Evolutionary conservation across 2,329 filamentous ascomycete genomes (phyloP).

Genomic region (Xylariomycetidae sp.): DNA sequence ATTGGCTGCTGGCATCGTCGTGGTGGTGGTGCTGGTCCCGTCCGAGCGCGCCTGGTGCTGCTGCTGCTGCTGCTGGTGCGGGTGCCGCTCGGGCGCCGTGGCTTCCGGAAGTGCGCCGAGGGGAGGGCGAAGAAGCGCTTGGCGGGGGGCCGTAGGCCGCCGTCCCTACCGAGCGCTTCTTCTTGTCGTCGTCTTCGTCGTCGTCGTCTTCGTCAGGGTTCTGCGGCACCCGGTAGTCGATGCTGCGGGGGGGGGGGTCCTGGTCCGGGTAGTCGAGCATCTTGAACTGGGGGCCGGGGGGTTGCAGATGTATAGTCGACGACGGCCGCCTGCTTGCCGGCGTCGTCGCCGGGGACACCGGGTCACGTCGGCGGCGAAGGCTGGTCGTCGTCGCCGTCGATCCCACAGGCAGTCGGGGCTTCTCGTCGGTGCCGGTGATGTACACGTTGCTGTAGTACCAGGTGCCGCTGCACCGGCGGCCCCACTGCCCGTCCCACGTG

Average conservation of each 20-base stretch:
- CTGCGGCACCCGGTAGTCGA: slow-evolving; percentile 13
- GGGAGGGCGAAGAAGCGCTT: too few relatives aligned
- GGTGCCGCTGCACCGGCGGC: slow-evolving; percentile 13
- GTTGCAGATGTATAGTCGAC: too few relatives aligned
- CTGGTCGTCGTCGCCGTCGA: slow-evolving; percentile 18
- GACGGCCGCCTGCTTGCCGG: slow-evolving; percentile 1
- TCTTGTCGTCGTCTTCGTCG: too few relatives aligned
- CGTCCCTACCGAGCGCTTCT: too few relatives aligned
- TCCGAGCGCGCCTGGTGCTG: too few relatives aligned
- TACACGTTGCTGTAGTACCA: slow-evolving; percentile 22
- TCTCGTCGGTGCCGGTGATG: slow-evolving; percentile 8
- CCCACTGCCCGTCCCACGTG: slow-evolving; percentile 21
- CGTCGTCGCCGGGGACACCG: slow-evolving; percentile 14
- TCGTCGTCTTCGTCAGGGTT: too few relatives aligned
- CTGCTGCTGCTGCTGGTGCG: neutral
- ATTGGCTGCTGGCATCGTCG: too few relatives aligned
- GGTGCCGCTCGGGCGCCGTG: too few relatives aligned
- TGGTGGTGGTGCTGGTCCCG: too few relatives aligned
- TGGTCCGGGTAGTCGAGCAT: slow-evolving; percentile 13
- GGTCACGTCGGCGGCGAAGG: slow-evolving; percentile 23
- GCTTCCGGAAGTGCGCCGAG: too few relatives aligned
- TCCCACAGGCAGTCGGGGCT: slow-evolving; percentile 20
- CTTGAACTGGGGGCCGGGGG: slow-evolving; percentile 12
- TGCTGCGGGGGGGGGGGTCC: slow-evolving; percentile 12
- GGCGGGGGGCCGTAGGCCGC: too few relatives aligned